Percentiles rank a stretch among this genome's conserved stretches.
Evolutionary conservation across 108 stramenopile genomes (phyloP).

Genomic region (Cyclotella cryptica): DNA sequence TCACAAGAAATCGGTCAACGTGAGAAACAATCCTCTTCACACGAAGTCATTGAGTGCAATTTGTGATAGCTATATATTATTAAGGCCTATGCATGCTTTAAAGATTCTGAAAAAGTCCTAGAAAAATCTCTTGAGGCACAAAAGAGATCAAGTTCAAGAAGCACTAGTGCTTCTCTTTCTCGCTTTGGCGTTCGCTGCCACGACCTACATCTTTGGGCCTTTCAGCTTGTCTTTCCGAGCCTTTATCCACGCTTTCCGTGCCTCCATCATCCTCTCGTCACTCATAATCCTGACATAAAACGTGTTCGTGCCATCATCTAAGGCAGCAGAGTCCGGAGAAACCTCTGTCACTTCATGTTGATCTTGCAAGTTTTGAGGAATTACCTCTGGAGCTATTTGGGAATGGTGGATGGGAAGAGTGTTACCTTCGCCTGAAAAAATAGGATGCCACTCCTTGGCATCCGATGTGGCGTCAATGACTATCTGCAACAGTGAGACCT

Average conservation of each 20-base stretch:
- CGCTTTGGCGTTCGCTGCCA: too few relatives aligned
- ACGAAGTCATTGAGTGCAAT: too few relatives aligned
- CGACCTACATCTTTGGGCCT: not conserved
- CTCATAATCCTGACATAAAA: conserved; percentile 59
- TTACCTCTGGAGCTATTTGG: conserved; percentile 30
- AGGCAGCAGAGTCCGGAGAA: conserved; percentile 6
- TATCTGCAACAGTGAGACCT: conserved; percentile 36
- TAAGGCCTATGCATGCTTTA: too few relatives aligned
- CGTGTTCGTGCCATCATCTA: conserved; percentile 20
- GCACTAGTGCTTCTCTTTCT: too few relatives aligned
- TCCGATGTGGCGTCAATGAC: conserved; percentile 52
- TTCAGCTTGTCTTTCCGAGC: conserved; percentile 7
- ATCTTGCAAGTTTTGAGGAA: conserved; percentile 39
- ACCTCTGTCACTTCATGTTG: conserved; percentile 38
- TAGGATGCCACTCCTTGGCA: conserved; percentile 80
- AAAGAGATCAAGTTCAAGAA: too few relatives aligned
- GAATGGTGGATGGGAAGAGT: conserved; percentile 29
- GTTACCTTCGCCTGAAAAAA: conserved; percentile 44
- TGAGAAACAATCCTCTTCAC: too few relatives aligned
- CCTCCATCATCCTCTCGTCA: conserved; percentile 46
- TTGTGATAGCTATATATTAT: too few relatives aligned
- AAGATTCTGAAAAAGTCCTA: too few relatives aligned
- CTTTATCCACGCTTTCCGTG: conserved; percentile 41
- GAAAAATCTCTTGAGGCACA: too few relatives aligned
- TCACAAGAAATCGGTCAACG: too few relatives aligned